Conservation (phyloP, 2,329 filamentous ascomycete genomes). For the Sporothrix pallida region DNA sequence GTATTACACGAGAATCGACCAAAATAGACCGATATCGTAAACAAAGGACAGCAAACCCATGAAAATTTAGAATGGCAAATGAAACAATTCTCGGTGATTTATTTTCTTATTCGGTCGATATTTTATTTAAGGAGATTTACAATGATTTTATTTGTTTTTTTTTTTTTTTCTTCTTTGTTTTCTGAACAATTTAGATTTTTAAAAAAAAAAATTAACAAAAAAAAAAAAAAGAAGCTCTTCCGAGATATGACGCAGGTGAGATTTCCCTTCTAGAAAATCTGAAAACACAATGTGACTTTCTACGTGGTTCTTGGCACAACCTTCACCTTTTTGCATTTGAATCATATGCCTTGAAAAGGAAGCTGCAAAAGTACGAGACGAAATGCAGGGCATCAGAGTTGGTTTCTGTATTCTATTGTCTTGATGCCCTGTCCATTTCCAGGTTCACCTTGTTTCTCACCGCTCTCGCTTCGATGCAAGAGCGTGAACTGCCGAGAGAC, state of each 20-base stretch:
- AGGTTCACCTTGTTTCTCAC: background rate
- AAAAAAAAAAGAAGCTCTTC: background rate
- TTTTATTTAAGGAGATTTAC: background rate
- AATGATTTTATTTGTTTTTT: background rate
- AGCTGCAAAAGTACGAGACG: background rate
- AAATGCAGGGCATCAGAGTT: too few relatives aligned
- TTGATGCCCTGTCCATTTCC: background rate
- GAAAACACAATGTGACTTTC: constrained; percentile 2
- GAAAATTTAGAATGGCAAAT: background rate
- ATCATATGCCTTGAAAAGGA: background rate
- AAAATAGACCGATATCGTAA: background rate
- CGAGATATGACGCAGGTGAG: background rate
- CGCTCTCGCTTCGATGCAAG: constrained; percentile 6
- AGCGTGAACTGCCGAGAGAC: background rate
- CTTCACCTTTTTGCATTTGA: background rate
- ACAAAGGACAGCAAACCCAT: background rate
- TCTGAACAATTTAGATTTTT: too few relatives aligned
- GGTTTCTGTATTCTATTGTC: background rate
- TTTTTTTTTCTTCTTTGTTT: background rate
- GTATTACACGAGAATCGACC: constrained; percentile 7
- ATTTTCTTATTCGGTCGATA: too few relatives aligned
- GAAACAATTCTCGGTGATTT: background rate
- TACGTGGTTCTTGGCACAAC: background rate
- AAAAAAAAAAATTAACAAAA: background rate
- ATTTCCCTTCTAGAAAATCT: background rate